These are phyloP conservation scores for Cryptococcus floricola DNA, from an alignment of 1,284 basidiomycete species.

Conservation along the genomic window DNA sequence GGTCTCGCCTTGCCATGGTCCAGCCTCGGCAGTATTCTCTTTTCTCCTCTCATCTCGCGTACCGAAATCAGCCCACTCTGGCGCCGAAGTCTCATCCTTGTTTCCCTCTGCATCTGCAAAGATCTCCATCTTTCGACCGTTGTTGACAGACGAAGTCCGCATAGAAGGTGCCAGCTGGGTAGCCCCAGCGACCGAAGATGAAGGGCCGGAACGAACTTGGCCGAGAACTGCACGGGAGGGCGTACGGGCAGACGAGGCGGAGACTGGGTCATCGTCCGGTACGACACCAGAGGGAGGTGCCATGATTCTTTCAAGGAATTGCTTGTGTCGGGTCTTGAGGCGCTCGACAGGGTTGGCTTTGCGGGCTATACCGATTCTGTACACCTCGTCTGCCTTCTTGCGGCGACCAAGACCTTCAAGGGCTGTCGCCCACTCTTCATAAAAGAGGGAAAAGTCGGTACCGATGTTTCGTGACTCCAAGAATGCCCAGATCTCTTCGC, in stretches of 20 bases:
- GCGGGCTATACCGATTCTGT: conserved; percentile 75
- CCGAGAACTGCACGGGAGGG: conserved; percentile 29
- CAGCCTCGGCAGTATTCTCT: conserved; percentile 53
- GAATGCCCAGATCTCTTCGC: conserved; percentile 67
- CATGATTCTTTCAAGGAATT: conserved; percentile 72
- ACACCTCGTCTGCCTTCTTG: conserved; percentile 76
- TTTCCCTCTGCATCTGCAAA: conserved; percentile 42
- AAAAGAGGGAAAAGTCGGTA: conserved; percentile 68
- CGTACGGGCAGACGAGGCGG: conserved; percentile 1
- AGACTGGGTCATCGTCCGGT: conserved; percentile 35
- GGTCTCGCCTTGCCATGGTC: conserved; percentile 53
- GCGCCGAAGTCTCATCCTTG: conserved; percentile 23
- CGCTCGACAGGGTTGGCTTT: conserved; percentile 77
- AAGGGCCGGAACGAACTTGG: conserved; percentile 17
- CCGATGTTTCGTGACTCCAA: conserved; percentile 76
- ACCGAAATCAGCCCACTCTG: conserved; percentile 53
- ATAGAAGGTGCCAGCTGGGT: conserved; percentile 26
- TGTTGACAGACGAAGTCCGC: conserved; percentile 24
- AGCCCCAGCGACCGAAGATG: conserved; percentile 25
- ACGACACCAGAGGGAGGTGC: conserved; percentile 41
- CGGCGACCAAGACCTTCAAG: conserved; percentile 68
- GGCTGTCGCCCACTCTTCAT: conserved; percentile 77
- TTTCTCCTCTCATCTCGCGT: conserved; percentile 52
- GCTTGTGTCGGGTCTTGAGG: conserved; percentile 74
- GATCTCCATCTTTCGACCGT: conserved; percentile 50